These are phyloP conservation scores for Jaenimonas drosophilae DNA, from an alignment of 208 protist species.

Conservation along the genomic window DNA sequence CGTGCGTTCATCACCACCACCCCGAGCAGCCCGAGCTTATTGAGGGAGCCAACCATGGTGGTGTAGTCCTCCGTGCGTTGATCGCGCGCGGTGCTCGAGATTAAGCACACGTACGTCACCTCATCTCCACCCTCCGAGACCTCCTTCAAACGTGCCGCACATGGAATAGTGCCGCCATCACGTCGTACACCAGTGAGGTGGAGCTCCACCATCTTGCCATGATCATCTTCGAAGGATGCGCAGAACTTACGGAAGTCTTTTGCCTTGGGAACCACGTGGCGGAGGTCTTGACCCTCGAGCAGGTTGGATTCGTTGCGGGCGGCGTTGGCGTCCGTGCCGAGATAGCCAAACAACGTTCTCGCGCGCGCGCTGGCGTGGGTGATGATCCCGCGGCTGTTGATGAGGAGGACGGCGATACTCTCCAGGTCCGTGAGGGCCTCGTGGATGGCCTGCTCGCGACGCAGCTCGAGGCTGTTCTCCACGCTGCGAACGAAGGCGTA, in stretches of 20 bases:
- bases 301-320: background rate
- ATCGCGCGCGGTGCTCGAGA: background rate
- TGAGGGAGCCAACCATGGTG: background rate
- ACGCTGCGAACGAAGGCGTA: slow-evolving; percentile 13
- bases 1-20: slow-evolving; percentile 3
- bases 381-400: slow-evolving; percentile 7
- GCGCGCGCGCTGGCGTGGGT: background rate
- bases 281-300: background rate
- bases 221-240: no score
- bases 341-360: slow-evolving; percentile 5
- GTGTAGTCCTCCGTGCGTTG: background rate
- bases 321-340: background rate
- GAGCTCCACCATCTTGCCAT: no score
- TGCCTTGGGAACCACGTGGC: background rate
- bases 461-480: slow-evolving; percentile 1
- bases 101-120: slow-evolving; percentile 3
- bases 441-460: slow-evolving; percentile 5
- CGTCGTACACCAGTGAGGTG: background rate
- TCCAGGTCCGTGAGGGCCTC: slow-evolving; percentile 5
- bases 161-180: slow-evolving; percentile 1
- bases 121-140: background rate
- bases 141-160: slow-evolving; percentile 2
- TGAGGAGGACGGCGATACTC: slow-evolving; percentile 5
- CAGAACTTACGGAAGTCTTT: background rate
- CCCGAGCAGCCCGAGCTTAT: background rate